phyloP scores from a whole-genome alignment of 2,329 filamentous ascomycete species.

The Cryphonectria nitschkei region DNA sequence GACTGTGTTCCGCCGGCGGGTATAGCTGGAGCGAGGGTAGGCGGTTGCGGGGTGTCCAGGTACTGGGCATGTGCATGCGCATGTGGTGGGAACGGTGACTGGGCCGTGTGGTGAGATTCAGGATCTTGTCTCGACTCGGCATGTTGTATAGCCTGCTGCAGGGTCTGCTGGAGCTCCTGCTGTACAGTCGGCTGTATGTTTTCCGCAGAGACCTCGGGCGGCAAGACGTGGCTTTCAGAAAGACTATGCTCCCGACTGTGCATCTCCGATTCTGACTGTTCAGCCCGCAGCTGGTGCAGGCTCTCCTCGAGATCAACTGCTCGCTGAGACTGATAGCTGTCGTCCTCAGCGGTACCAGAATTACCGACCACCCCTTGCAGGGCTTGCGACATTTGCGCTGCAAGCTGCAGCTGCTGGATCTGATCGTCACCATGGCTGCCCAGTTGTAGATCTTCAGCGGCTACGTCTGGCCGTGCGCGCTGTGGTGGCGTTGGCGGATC shows the following conservation, averaged over 20 bases:
- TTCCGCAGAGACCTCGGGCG: conserved; percentile 39
- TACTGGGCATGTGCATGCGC: conserved; percentile 30
- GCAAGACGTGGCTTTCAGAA: conserved; percentile 29
- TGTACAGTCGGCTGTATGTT: conserved; percentile 45
- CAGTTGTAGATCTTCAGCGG: conserved; percentile 60
- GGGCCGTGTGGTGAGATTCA: conserved; percentile 25
- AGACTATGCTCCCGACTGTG: conserved; percentile 35
- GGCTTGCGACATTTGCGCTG: conserved; percentile 60
- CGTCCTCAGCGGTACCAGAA: conserved; percentile 46
- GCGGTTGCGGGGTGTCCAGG: conserved; percentile 35
- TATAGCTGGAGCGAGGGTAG: conserved; percentile 39
- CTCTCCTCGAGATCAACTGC: conserved; percentile 28
- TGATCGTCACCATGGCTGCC: conserved; percentile 49
- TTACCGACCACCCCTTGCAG: conserved; percentile 56
- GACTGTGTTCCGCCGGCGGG: conserved; percentile 50
- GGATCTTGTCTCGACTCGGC: conserved; percentile 32
- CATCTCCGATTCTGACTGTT: conserved; percentile 32
- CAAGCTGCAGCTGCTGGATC: conserved; percentile 51
- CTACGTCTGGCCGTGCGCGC: conserved; percentile 46
- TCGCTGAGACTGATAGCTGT: conserved; percentile 18
- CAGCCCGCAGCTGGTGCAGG: conserved; percentile 32
- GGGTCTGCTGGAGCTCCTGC: conserved; percentile 38
- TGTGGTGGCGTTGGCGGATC: conserved; percentile 46
- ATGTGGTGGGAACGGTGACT: conserved; percentile 36
- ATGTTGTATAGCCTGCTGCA: conserved; percentile 33